phyloP scores from a whole-genome alignment of 495 filamentous ascomycete genomes.

The Podospora comata region DNA sequence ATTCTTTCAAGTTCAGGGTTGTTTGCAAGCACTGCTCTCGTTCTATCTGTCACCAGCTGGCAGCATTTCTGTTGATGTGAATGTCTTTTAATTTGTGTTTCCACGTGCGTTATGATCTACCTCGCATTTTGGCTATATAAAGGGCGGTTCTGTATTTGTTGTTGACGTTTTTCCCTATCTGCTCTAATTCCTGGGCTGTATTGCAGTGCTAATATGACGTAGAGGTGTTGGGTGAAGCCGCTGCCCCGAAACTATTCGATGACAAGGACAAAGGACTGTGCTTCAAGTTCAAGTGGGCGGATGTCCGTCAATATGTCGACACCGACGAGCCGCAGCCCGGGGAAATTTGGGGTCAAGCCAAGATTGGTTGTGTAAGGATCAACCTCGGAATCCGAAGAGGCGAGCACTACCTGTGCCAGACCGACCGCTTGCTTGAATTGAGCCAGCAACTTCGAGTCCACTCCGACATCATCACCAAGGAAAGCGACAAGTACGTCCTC shows the following conservation, averaged over 20 bases:
- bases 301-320: constrained; percentile 58
- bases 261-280: constrained; percentile 36
- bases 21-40: neutral
- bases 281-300: constrained; percentile 62
- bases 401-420: constrained; percentile 77
- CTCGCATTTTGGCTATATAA: too few species aligned
- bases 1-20: neutral
- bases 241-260: neutral
- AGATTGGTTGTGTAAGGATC: constrained; percentile 34
- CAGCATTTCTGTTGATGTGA: neutral
- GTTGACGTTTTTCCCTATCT: neutral
- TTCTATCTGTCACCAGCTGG: neutral
- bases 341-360: constrained; percentile 8
- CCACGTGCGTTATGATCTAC: neutral
- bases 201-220: neutral
- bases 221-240: neutral
- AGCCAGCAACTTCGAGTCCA: constrained; percentile 52
- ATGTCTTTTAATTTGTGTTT: neutral
- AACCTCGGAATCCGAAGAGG: constrained; percentile 74
- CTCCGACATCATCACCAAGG: constrained; percentile 69
- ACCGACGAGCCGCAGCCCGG: neutral
- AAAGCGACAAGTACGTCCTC: constrained; percentile 71
- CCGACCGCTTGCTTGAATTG: constrained; percentile 74
- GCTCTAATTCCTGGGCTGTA: neutral
- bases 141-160: neutral